A percentile compares a stretch with the other conserved stretches of the same genome.
These are phyloP conservation scores for Scheffersomyces segobiensis DNA, from an alignment of 1,139 yeast species.

Conservation along the genomic window DNA sequence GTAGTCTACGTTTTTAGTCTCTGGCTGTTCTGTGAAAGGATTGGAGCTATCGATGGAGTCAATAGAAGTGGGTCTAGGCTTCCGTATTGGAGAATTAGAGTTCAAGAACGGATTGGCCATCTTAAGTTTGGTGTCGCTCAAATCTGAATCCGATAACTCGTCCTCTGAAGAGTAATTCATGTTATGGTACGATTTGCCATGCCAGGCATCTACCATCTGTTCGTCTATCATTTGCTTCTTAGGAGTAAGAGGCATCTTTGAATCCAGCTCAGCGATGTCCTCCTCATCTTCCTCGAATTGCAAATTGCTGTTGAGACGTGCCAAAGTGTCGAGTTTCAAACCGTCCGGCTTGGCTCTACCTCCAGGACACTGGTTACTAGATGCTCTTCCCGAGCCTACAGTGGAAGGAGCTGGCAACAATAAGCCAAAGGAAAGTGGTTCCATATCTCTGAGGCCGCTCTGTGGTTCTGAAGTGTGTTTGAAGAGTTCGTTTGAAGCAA, in stretches of 20 bases:
- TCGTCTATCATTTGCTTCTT: constrained; percentile 36
- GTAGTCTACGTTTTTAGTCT: constrained; percentile 21
- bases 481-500: constrained; percentile 15
- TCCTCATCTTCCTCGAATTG: constrained; percentile 14
- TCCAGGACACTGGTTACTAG: neutral
- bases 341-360: neutral
- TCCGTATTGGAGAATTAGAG: neutral
- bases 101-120: constrained; percentile 13
- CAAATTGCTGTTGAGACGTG: neutral
- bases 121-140: constrained; percentile 4
- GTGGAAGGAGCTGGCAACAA: constrained; percentile 45
- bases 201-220: constrained; percentile 37
- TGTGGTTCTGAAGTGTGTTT: constrained; percentile 6
- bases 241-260: constrained; percentile 28
- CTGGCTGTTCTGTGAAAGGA: constrained; percentile 8
- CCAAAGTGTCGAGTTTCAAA: neutral
- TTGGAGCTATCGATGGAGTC: constrained; percentile 1
- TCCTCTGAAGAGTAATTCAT: constrained; percentile 35
- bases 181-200: constrained; percentile 30
- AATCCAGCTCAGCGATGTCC: constrained; percentile 4
- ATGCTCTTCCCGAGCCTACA: constrained; percentile 37
- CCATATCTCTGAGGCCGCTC: constrained; percentile 2
- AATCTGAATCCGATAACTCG: constrained; percentile 13
- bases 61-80: neutral
- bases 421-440: constrained; percentile 23